Evolutionary conservation across 208 protist species (phyloP).

Genomic region (Trypanosomatidae sp.): DNA sequence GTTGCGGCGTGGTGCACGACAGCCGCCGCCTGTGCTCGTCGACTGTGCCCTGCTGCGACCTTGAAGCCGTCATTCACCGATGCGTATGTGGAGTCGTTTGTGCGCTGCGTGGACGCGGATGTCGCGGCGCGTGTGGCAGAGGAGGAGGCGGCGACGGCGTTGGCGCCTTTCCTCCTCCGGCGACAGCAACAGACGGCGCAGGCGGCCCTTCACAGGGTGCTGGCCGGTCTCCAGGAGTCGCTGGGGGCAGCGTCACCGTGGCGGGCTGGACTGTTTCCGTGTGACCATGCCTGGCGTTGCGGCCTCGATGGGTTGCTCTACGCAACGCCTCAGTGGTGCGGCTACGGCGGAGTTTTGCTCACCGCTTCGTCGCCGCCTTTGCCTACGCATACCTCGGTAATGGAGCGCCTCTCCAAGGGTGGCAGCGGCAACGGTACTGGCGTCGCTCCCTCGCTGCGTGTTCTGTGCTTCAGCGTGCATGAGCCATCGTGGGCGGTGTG

Average conservation of each 20-base stretch:
- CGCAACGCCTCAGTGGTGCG: slow-evolving; percentile 46
- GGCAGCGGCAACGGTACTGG: neutral
- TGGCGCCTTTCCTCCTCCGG: neutral
- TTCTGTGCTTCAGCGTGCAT: slow-evolving; percentile 37
- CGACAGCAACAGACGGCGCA: slow-evolving; percentile 3
- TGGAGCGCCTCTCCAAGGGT: neutral
- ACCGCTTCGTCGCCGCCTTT: neutral
- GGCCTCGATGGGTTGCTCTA: slow-evolving; percentile 55
- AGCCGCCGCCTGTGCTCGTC: slow-evolving; percentile 16
- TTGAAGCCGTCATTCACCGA: slow-evolving; percentile 23
- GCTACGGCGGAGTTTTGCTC: slow-evolving; percentile 24
- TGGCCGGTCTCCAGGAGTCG: slow-evolving; percentile 9
- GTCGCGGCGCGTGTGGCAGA: slow-evolving; percentile 23
- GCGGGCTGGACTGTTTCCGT: slow-evolving; percentile 29
- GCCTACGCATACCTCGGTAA: neutral
- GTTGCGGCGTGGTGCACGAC: slow-evolving; percentile 46
- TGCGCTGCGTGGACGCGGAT: slow-evolving; percentile 38
- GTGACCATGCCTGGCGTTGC: slow-evolving; percentile 35
- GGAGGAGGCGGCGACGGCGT: neutral
- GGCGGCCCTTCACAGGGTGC: slow-evolving; percentile 2
- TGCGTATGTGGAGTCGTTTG: slow-evolving; percentile 27
- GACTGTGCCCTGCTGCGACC: neutral
- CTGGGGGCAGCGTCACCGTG: slow-evolving; percentile 10
- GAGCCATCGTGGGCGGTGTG: slow-evolving; percentile 46
- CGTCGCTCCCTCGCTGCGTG: slow-evolving; percentile 26